Base-by-base conservation (phyloP, 306 rosid genomes). In the Canavalia ensiformis region DNA sequence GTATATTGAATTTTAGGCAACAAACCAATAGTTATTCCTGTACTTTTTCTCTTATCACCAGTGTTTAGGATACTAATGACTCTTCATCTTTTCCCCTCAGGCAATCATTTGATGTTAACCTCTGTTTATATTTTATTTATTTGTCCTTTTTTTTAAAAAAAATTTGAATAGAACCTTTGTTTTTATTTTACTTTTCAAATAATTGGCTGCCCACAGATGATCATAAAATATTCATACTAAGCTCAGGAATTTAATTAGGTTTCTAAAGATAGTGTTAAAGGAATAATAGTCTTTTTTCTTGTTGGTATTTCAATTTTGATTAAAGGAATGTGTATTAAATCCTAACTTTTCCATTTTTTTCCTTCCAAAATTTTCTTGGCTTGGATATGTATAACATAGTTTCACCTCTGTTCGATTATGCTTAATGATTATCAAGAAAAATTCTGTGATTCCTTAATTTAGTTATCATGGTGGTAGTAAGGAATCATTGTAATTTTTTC, bases 301-400 rank as follows among this genome's bases (percentile, higher is more conserved):
- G 55, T 76, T 68, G 66, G 50, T 50, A 52, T 72, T 56, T 47
- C n/a, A 55, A 49, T 60, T 84, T 68, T 58, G 46, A 54, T 35
- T 68, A 29, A 25, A 77, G 37, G 46, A 37, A 41, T 74, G 62
- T 44, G 29, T 76, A 59, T 41, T 66, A 67, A 67, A 72, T 79
- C 50, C 46, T 49, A 56, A 67, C 35, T 39, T 68, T 59, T 39
- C 37, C 37, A 13, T 25, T 51, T 51, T 47, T 63, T 35, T 5
- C n/a, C 65, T 62, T 71, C 41, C 11, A 44, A 45, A 82, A 25
- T 44, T 69, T 68, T 67, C 12, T 68, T 28, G 11, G 41, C 49
- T 46, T 58, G 58, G 57, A 76, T 76, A 74, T 18, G 42, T 55
- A 33, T 73, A 54, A 50, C 62, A 65, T 47, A 64, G 47, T 9